These are phyloP conservation scores for Aspergillus haitiensis DNA, from an alignment of 495 filamentous ascomycete genomes.

Conservation along the genomic window DNA sequence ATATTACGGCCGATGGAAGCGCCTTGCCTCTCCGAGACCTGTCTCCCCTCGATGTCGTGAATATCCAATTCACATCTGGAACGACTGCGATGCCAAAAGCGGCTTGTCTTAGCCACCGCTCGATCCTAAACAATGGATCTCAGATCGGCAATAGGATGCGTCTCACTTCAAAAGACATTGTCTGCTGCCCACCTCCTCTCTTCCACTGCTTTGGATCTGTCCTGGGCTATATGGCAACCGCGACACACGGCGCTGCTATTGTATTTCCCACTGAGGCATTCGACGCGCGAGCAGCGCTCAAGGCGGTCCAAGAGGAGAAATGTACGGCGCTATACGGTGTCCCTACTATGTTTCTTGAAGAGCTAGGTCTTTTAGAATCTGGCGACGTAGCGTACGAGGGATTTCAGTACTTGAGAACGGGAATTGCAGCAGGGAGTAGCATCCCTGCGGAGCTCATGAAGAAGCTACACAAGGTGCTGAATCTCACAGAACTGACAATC, in stretches of 20 bases:
- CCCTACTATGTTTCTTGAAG: slow-evolving; percentile 93
- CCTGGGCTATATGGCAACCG: slow-evolving; percentile 91
- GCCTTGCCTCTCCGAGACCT: slow-evolving; percentile 50
- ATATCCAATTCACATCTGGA: slow-evolving; percentile 96
- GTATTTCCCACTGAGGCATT: slow-evolving; percentile 89
- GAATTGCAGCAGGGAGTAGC: slow-evolving; percentile 86
- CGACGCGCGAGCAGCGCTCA: slow-evolving; percentile 70
- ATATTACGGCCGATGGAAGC: slow-evolving; percentile 51
- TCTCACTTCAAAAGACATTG: slow-evolving; percentile 66
- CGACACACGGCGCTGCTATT: slow-evolving; percentile 80
- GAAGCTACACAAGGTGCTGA: slow-evolving; percentile 70
- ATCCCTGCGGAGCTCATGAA: slow-evolving; percentile 86
- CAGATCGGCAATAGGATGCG: slow-evolving; percentile 83
- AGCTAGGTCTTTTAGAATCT: slow-evolving; percentile 68
- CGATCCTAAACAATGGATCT: slow-evolving; percentile 86
- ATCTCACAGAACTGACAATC: slow-evolving; percentile 83
- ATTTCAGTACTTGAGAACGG: slow-evolving; percentile 74
- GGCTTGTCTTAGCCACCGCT: slow-evolving; percentile 79
- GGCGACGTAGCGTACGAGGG: slow-evolving; percentile 54
- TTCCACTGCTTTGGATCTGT: slow-evolving; percentile 95
- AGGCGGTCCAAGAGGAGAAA: slow-evolving; percentile 68
- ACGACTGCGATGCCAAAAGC: slow-evolving; percentile 91
- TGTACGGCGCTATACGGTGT: slow-evolving; percentile 92
- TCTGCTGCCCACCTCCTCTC: slow-evolving; percentile 84
- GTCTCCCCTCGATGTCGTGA: slow-evolving; percentile 70